Conservation (phyloP, 208 protist species). For the Lotmaria passim region DNA sequence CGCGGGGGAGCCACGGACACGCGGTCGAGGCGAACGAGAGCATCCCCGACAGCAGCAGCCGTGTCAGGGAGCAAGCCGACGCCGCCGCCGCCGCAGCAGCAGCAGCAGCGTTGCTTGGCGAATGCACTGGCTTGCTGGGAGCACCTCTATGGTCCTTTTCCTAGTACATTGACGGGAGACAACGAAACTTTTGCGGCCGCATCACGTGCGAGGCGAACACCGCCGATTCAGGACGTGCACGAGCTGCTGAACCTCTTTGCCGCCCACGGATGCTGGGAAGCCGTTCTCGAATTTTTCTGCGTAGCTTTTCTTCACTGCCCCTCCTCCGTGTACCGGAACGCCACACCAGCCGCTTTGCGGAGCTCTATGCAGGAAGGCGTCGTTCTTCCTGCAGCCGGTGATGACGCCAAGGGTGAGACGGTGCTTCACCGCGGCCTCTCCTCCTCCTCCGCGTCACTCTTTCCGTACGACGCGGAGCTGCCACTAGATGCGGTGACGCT, state of each 20-base stretch:
- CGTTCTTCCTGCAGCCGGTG: neutral
- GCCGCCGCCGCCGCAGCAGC: neutral
- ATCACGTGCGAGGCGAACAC: neutral
- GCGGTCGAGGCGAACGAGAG: too few relatives aligned
- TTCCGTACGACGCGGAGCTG: slow-evolving; percentile 1
- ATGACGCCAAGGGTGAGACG: neutral
- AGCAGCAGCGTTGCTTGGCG: neutral
- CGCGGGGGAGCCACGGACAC: too few relatives aligned
- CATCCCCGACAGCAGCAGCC: too few relatives aligned
- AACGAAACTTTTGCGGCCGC: too few relatives aligned
- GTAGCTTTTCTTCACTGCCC: slow-evolving; percentile 38
- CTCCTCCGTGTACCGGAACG: slow-evolving; percentile 18
- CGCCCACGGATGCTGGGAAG: slow-evolving; percentile 33
- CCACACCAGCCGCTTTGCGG: slow-evolving; percentile 8
- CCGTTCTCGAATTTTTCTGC: slow-evolving; percentile 49
- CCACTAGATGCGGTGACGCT: slow-evolving; percentile 48
- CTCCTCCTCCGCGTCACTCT: neutral
- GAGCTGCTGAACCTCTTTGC: slow-evolving; percentile 65
- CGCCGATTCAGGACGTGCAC: slow-evolving; percentile 54
- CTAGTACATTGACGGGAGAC: neutral
- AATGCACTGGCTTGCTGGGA: slow-evolving; percentile 33
- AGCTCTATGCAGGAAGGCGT: neutral
- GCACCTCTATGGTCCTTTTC: slow-evolving; percentile 31
- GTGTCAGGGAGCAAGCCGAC: too few relatives aligned
- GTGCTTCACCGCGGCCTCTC: neutral